Evolutionary conservation across 768 basidiomycete species (phyloP).

Genomic region (Leccinellum luteum): DNA sequence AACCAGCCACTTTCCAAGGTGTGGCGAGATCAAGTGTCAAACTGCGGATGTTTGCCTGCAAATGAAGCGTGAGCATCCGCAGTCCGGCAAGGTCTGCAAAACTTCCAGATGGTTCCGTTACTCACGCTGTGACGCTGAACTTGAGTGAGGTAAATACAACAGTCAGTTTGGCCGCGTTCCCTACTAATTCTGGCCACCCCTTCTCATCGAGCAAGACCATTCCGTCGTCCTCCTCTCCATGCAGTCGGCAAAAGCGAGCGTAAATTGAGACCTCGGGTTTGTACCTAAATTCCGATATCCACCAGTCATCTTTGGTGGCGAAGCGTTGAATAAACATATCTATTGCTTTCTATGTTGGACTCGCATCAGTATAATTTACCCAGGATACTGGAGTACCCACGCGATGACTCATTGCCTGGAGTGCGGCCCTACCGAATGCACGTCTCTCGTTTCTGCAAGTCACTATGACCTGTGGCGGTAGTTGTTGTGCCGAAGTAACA

Average conservation of each 20-base stretch:
- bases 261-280: conserved; percentile 35
- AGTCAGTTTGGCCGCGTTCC: conserved; percentile 32
- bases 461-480: conserved; percentile 33
- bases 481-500: conserved; percentile 24
- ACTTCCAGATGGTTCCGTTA: not conserved
- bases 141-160: conserved; percentile 34
- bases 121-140: conserved; percentile 33
- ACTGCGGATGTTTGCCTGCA: conserved; percentile 27
- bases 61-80: conserved; percentile 10
- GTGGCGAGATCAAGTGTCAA: conserved; percentile 8
- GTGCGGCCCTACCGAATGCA: conserved; percentile 30
- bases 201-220: conserved; percentile 32
- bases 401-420: conserved; percentile 34
- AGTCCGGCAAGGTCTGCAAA: not conserved
- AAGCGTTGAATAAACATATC: conserved; percentile 34
- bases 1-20: not conserved
- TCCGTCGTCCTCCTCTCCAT: conserved; percentile 33
- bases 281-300: conserved; percentile 34
- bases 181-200: conserved; percentile 32
- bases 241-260: conserved; percentile 32
- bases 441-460: conserved; percentile 31
- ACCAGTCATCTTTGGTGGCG: conserved; percentile 35
- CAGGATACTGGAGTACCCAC: conserved; percentile 13
- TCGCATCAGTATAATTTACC: conserved; percentile 8
- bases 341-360: conserved; percentile 23